These are phyloP conservation scores for Ulota crispa DNA, from an alignment of 225 moss, liverwort and hornwort genomes.

Conservation along the genomic window DNA sequence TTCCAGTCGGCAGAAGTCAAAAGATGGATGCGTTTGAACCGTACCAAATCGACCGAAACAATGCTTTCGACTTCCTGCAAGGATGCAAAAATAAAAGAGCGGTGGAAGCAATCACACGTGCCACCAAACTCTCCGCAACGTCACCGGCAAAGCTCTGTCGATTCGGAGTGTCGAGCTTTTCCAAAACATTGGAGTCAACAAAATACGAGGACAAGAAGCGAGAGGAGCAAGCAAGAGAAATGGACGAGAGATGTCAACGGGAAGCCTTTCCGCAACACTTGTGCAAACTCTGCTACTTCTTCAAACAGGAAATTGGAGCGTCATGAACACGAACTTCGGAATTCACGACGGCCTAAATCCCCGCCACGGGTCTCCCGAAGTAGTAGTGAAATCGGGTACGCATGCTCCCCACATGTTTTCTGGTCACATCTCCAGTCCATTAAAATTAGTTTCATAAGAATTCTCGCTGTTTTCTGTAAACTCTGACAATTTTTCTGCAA, in stretches of 20 bases:
- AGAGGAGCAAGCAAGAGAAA: constrained; percentile 5
- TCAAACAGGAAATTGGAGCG: constrained; percentile 15
- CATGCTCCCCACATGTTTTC: constrained; percentile 7
- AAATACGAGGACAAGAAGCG: constrained; percentile 14
- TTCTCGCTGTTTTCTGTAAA: background rate
- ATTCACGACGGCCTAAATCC: background rate
- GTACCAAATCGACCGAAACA: constrained; percentile 18
- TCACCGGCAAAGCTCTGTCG: background rate
- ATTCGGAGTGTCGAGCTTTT: constrained; percentile 30
- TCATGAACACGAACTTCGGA: background rate
- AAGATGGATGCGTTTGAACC: constrained; percentile 26
- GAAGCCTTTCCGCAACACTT: background rate
- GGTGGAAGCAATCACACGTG: background rate
- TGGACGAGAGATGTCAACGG: background rate
- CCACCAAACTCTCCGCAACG: background rate
- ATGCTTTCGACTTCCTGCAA: background rate
- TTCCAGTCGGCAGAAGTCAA: constrained; percentile 38
- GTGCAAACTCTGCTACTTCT: constrained; percentile 16
- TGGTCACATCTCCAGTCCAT: background rate
- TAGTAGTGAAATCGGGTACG: constrained; percentile 37
- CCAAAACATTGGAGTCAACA: constrained; percentile 18
- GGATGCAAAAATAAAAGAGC: constrained; percentile 8
- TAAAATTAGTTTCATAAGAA: background rate
- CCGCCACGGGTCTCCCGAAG: background rate
- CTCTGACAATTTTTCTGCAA: background rate